Evolutionary conservation across 2,329 filamentous ascomycete genomes (phyloP).

Genomic region (Metarhizium robertsii): DNA sequence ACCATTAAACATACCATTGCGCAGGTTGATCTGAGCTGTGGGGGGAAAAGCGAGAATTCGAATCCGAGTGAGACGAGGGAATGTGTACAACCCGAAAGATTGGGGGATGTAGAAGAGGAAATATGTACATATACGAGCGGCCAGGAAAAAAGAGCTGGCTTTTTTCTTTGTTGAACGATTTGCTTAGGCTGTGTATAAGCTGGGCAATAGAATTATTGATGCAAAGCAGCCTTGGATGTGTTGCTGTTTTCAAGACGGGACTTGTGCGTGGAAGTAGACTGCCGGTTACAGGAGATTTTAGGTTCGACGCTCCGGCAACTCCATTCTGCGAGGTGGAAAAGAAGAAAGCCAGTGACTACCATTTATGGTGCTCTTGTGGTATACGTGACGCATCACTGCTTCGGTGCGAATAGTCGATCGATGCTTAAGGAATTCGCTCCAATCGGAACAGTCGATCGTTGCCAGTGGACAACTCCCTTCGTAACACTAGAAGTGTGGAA

Average conservation of each 20-base stretch:
- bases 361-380: too few species aligned
- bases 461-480: too few species aligned
- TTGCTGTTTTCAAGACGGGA: neutral
- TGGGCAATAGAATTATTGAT: neutral
- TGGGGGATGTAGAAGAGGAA: neutral
- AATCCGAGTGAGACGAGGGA: neutral
- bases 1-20: slow-evolving; percentile 21
- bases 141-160: neutral
- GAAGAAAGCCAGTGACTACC: too few species aligned
- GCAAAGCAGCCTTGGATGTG: neutral
- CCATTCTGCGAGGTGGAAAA: too few species aligned
- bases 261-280: neutral
- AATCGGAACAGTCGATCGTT: too few species aligned
- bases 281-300: too few species aligned
- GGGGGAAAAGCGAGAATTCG: neutral
- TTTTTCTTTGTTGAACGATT: neutral
- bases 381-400: too few species aligned
- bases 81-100: neutral
- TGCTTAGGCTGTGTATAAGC: neutral
- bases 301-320: too few species aligned
- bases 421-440: too few species aligned
- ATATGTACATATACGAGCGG: slow-evolving; percentile 3
- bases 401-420: too few species aligned
- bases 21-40: neutral
- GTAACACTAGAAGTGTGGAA: too few species aligned